Conservation (phyloP, 164 flowering plant species). For the Taxillus chinensis region DNA sequence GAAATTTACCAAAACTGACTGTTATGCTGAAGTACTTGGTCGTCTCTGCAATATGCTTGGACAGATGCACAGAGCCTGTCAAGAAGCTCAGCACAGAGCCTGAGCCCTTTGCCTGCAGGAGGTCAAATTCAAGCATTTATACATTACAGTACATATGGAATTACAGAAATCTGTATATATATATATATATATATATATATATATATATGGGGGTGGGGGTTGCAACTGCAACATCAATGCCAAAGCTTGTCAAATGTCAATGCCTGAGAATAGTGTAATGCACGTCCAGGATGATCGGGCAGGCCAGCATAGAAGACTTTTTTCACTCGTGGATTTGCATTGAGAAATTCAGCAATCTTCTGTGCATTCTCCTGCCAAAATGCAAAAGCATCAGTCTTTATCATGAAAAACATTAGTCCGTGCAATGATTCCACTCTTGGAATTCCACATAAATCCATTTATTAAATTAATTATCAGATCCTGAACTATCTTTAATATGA, state of each 20-base stretch:
- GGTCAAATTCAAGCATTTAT: background rate
- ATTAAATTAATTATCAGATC: too few species aligned
- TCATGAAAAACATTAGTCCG: background rate
- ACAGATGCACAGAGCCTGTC: constrained; percentile 85
- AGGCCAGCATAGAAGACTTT: constrained; percentile 92
- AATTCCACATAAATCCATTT: too few species aligned
- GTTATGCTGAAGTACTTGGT: constrained; percentile 89
- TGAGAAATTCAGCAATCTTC: constrained; percentile 84
- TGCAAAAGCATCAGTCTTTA: background rate
- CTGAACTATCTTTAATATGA: too few species aligned
- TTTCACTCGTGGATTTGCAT: constrained; percentile 74
- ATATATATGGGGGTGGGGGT: too few species aligned
- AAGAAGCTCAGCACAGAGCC: constrained; percentile 93
- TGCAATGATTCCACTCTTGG: too few species aligned
- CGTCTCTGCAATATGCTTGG: constrained; percentile 75
- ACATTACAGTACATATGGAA: background rate
- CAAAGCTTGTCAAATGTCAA: background rate
- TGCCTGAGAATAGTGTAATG: constrained; percentile 93
- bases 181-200: too few species aligned
- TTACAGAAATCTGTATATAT: too few species aligned
- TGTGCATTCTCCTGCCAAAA: constrained; percentile 77
- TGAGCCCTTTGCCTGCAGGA: constrained; percentile 80
- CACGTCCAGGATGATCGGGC: constrained; percentile 74
- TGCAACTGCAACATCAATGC: background rate
- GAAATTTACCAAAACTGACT: constrained; percentile 81